These are phyloP conservation scores for Colletotrichum viniferum DNA, from an alignment of 2,329 filamentous ascomycete species.

Conservation along the genomic window DNA sequence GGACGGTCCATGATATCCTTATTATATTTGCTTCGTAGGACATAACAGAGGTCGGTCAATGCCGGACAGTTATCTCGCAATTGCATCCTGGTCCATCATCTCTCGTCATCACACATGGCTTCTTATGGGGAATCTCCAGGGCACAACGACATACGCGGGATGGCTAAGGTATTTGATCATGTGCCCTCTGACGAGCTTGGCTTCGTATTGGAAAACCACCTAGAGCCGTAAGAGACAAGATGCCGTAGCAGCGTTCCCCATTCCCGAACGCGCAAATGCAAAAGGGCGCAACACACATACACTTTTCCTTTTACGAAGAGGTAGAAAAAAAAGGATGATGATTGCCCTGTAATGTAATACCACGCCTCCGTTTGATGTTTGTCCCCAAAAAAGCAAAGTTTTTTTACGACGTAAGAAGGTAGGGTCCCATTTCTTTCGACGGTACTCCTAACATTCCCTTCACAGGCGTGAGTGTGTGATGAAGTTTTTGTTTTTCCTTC, in stretches of 20 bases:
- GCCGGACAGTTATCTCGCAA: neutral
- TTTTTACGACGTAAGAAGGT: slow-evolving; percentile 13
- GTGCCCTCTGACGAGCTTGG: slow-evolving; percentile 41
- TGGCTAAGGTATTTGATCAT: slow-evolving; percentile 30
- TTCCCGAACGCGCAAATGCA: slow-evolving; percentile 52
- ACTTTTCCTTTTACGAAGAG: slow-evolving; percentile 1
- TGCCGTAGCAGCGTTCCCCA: slow-evolving; percentile 48
- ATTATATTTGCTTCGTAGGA: neutral
- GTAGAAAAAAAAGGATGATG: slow-evolving; percentile 19
- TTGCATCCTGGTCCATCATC: neutral
- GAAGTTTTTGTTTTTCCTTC: neutral
- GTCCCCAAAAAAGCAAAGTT: slow-evolving; percentile 22
- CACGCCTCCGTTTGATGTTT: slow-evolving; percentile 22
- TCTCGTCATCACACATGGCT: neutral
- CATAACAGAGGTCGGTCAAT: neutral
- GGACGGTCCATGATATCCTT: neutral
- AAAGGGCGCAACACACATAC: slow-evolving; percentile 21
- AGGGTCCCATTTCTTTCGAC: neutral
- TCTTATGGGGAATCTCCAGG: neutral
- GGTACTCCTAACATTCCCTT: neutral
- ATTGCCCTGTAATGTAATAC: slow-evolving; percentile 23
- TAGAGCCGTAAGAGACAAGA: slow-evolving; percentile 26
- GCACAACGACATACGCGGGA: slow-evolving; percentile 2
- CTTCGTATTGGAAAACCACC: slow-evolving; percentile 42
- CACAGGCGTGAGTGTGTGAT: neutral